phyloP scores from a whole-genome alignment of 352 stramenopile species.

The Elongisporangium anandrum region DNA sequence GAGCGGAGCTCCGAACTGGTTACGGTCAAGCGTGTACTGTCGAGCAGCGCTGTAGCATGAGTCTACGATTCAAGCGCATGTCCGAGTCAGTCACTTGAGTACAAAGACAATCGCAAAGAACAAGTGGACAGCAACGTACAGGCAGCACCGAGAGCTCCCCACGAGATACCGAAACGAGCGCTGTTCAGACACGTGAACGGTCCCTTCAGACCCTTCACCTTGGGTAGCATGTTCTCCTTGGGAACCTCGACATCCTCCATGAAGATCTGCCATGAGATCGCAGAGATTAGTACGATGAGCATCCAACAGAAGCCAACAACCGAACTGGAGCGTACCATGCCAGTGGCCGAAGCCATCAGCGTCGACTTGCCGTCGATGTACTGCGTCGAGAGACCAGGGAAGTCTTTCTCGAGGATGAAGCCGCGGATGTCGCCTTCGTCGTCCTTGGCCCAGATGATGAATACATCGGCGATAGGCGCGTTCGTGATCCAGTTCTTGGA shows the following conservation, averaged over 20 bases:
- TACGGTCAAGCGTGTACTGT: slow-evolving; percentile 93
- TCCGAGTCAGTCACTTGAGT: background rate
- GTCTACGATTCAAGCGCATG: slow-evolving; percentile 49
- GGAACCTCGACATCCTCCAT: slow-evolving; percentile 96
- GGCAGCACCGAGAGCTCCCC: slow-evolving; percentile 94
- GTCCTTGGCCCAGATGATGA: slow-evolving; percentile 97
- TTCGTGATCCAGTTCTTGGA: slow-evolving; percentile 97
- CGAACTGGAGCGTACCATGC: slow-evolving; percentile 60
- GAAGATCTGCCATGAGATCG: slow-evolving; percentile 79
- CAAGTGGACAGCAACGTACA: slow-evolving; percentile 29
- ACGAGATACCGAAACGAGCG: slow-evolving; percentile 96
- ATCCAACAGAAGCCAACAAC: background rate
- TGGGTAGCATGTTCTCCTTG: slow-evolving; percentile 91
- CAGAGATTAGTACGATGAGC: background rate
- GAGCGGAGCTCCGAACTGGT: slow-evolving; percentile 96
- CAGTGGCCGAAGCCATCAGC: slow-evolving; percentile 93
- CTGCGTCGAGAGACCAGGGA: slow-evolving; percentile 88
- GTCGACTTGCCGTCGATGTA: slow-evolving; percentile 97
- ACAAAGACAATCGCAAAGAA: background rate
- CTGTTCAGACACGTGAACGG: slow-evolving; percentile 98
- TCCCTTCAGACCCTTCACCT: slow-evolving; percentile 89
- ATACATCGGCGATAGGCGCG: slow-evolving; percentile 95
- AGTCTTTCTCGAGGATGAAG: slow-evolving; percentile 95
- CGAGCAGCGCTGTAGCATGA: slow-evolving; percentile 92
- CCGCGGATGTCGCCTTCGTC: slow-evolving; percentile 92